Conservation (phyloP, 768 basidiomycete genomes). For the Crepidotus variabilis region DNA sequence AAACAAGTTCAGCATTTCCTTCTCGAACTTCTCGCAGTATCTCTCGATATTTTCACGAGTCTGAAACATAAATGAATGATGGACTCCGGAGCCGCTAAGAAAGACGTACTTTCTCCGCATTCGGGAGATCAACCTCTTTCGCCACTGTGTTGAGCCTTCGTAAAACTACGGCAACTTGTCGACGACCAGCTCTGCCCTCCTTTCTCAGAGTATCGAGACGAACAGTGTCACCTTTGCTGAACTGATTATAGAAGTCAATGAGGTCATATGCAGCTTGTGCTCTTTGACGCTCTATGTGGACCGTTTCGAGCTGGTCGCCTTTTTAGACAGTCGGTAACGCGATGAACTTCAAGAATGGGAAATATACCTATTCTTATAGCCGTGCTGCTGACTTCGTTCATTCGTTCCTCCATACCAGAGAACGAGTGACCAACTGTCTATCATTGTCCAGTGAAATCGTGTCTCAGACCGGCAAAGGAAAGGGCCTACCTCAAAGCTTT, state of each 20-base stretch:
- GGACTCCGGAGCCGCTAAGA: not conserved
- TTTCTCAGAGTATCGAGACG: slow-evolving; percentile 75
- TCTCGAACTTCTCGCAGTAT: slow-evolving; percentile 98
- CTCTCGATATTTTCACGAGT: slow-evolving; percentile 91
- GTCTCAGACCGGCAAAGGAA: not conserved
- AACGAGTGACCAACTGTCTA: slow-evolving; percentile 89
- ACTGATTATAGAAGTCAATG: slow-evolving; percentile 91
- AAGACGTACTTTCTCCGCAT: slow-evolving; percentile 66
- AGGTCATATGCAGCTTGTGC: slow-evolving; percentile 94
- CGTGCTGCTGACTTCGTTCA: slow-evolving; percentile 91
- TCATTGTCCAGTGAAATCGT: not conserved
- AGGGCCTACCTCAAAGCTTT: slow-evolving; percentile 81
- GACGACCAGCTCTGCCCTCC: slow-evolving; percentile 85
- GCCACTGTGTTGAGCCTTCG: slow-evolving; percentile 83
- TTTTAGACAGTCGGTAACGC: slow-evolving; percentile 7
- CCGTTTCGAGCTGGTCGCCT: slow-evolving; percentile 96
- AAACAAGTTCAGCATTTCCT: slow-evolving; percentile 95
- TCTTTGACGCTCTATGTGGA: slow-evolving; percentile 87
- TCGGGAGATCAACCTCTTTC: slow-evolving; percentile 88
- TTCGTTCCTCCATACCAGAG: slow-evolving; percentile 82
- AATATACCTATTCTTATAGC: slow-evolving; percentile 86
- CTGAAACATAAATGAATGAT: slow-evolving; percentile 30
- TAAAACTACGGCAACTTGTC: slow-evolving; percentile 83
- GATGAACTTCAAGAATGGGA: not conserved
- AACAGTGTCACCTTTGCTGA: slow-evolving; percentile 76